Conservation (phyloP, 305 asterid genomes). For the Nicotiana rustica region DNA sequence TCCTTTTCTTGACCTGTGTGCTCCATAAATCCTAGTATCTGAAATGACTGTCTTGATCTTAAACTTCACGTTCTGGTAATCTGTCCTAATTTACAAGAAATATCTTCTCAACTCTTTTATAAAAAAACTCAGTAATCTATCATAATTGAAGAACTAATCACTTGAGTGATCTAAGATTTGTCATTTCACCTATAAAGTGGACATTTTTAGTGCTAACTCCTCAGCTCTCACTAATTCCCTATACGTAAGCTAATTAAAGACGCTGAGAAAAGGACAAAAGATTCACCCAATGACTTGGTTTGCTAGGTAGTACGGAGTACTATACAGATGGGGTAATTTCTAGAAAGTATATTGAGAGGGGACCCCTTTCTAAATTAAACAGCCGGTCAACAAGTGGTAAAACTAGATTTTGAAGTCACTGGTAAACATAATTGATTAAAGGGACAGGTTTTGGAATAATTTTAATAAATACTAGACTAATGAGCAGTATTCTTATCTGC, state of each 20-base stretch:
- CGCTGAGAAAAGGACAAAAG: slow-evolving; percentile 30
- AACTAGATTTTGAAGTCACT: background rate
- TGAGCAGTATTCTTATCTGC: no score
- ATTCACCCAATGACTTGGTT: background rate
- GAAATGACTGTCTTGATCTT: slow-evolving; percentile 22
- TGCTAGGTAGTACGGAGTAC: slow-evolving; percentile 17
- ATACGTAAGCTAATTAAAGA: slow-evolving; percentile 39
- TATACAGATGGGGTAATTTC: slow-evolving; percentile 36
- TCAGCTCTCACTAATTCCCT: slow-evolving; percentile 43
- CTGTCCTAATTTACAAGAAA: slow-evolving; percentile 24
- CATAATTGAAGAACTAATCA: slow-evolving; percentile 39
- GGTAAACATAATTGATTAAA: background rate
- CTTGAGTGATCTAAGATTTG: slow-evolving; percentile 39
- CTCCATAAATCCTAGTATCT: slow-evolving; percentile 48
- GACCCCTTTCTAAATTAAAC: background rate
- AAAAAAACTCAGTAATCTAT: slow-evolving; percentile 25
- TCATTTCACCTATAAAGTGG: slow-evolving; percentile 41
- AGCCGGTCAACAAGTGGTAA: background rate
- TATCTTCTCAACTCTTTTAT: slow-evolving; percentile 13
- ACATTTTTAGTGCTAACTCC: slow-evolving; percentile 51
- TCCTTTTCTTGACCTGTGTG: slow-evolving; percentile 51
- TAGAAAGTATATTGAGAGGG: slow-evolving; percentile 30
- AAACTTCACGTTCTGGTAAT: slow-evolving; percentile 32
- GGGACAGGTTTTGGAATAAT: background rate
- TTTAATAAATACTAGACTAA: background rate